Conservation (phyloP, 2,329 filamentous ascomycete genomes). For the Exophiala lecanii-corni region DNA sequence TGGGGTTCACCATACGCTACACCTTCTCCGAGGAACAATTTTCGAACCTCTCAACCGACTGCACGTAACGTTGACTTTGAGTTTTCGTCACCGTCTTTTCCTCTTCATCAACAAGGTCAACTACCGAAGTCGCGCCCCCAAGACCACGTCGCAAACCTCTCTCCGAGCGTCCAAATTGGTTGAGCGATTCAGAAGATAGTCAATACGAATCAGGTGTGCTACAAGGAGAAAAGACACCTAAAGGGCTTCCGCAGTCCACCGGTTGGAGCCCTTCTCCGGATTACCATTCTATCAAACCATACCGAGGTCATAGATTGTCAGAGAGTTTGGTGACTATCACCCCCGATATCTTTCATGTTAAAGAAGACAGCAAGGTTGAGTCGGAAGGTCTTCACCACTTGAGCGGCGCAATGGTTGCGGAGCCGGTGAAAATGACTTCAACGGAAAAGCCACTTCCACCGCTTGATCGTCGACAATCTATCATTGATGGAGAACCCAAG, state of each 20-base stretch:
- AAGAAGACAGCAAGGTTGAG: conserved; percentile 8
- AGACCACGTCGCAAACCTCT: conserved; percentile 7
- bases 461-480: conserved; percentile 6
- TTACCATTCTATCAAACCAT: background rate
- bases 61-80: conserved; percentile 43
- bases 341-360: conserved; percentile 25
- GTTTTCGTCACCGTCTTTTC: conserved; percentile 26
- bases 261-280: conserved; percentile 16
- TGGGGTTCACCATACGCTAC: conserved; percentile 90
- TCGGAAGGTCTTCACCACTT: conserved; percentile 5
- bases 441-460: conserved; percentile 8
- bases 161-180: conserved; percentile 72
- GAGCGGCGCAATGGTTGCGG: conserved; percentile 9
- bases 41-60: conserved; percentile 32
- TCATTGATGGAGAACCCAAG: conserved; percentile 7
- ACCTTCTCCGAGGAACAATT: conserved; percentile 44
- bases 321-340: conserved; percentile 26
- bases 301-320: conserved; percentile 9
- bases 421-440: conserved; percentile 2
- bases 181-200: conserved; percentile 67
- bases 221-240: conserved; percentile 18
- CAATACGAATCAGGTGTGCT: conserved; percentile 68
- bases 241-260: conserved; percentile 14
- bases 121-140: background rate
- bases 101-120: background rate